Percentiles rank a stretch among this genome's conserved stretches.
phyloP scores from a whole-genome alignment of 2,329 filamentous ascomycete genomes.

The Sporothrix sp. region DNA sequence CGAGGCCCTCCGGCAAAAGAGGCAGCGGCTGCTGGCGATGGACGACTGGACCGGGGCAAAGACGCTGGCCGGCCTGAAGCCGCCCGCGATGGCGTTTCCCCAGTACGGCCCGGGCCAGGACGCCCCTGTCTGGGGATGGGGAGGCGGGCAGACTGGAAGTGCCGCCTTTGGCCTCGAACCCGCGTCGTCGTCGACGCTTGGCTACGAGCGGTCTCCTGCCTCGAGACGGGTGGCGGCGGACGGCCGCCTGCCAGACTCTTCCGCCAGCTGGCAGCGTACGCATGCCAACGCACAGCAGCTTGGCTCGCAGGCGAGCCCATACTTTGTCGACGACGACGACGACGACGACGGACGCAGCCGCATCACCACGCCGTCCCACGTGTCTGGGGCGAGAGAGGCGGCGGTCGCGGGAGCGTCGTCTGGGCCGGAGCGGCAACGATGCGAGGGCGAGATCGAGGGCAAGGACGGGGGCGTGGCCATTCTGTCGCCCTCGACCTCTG shows the following conservation, averaged over 20 bases:
- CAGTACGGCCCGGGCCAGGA: not conserved
- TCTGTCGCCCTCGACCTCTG: not conserved
- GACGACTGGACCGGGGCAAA: constrained; percentile 17
- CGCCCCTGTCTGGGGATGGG: constrained; percentile 14
- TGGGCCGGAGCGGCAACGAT: not conserved
- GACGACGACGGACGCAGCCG: not conserved
- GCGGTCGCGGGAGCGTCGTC: not conserved
- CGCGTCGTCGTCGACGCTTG: not conserved
- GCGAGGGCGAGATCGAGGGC: constrained; percentile 5
- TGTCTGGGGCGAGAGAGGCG: not conserved
- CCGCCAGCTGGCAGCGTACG: not conserved
- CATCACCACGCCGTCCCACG: not conserved
- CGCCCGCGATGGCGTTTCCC: constrained; percentile 10
- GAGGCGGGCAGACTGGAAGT: not conserved
- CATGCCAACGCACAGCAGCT: not conserved
- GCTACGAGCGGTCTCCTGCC: not conserved
- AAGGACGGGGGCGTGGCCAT: constrained; percentile 2
- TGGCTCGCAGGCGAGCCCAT: not conserved
- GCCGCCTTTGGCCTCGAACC: too few relatives aligned
- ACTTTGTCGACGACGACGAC: not conserved
- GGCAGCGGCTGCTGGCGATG: constrained; percentile 10
- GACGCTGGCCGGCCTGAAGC: not conserved
- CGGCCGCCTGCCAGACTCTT: not conserved
- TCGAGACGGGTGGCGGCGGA: not conserved
- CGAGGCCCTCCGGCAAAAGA: not conserved